phyloP scores from a whole-genome alignment of 2,329 filamentous ascomycete species.

The Paecilomyces sp. region DNA sequence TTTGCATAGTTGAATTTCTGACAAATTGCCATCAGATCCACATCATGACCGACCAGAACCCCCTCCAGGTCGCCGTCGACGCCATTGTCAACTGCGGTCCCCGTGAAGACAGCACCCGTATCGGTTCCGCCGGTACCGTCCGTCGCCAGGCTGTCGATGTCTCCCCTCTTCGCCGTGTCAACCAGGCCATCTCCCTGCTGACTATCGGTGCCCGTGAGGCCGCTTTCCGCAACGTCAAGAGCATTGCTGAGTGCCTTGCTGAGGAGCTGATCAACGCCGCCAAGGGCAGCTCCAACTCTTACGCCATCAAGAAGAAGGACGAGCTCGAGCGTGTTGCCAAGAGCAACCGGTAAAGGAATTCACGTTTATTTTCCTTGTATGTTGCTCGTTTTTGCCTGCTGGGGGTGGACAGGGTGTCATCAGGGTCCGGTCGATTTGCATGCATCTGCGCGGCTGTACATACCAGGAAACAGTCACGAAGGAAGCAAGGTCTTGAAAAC shows the following conservation, averaged over 20 bases:
- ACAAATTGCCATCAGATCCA: conserved; percentile 63
- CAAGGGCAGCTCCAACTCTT: conserved; percentile 99
- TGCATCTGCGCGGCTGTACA: conserved; percentile 35
- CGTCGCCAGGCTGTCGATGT: conserved; percentile 99
- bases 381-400: conserved; percentile 8
- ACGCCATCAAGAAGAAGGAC: conserved; percentile 99
- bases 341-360: conserved; percentile 89
- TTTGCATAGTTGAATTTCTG: conserved; percentile 6
- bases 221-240: conserved; percentile 99
- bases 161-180: conserved; percentile 97
- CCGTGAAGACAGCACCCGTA: conserved; percentile 99
- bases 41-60: conserved; percentile 99
- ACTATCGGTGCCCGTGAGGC: conserved; percentile 99
- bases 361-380: conserved; percentile 30
- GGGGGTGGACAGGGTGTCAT: conserved; percentile 35
- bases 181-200: conserved; percentile 98
- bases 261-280: conserved; percentile 99
- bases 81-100: conserved; percentile 99
- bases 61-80: conserved; percentile 98
- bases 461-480: conserved; percentile 29
- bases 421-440: conserved; percentile 35
- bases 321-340: conserved; percentile 99
- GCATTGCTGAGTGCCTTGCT: conserved; percentile 97
- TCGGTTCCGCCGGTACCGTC: conserved; percentile 98
- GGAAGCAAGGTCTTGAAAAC: conserved; percentile 29